A percentile compares a stretch with the other conserved stretches of the same genome.
phyloP scores from a whole-genome alignment of 495 filamentous ascomycete genomes.

The Friedmanniomyces simplex region DNA sequence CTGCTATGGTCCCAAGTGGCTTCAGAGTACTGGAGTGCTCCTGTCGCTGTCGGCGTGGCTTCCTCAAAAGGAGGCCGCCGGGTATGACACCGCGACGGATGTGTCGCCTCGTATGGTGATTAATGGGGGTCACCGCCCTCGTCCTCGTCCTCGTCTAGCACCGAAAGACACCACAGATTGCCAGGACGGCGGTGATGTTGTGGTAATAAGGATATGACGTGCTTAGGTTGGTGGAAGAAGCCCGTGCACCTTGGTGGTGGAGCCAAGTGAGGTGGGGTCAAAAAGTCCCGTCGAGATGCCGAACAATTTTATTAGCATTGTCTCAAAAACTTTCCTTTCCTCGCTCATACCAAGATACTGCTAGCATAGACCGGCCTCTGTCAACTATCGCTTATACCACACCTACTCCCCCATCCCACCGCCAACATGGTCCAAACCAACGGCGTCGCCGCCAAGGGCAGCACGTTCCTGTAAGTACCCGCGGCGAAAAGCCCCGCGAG shows the following conservation, averaged over 20 bases:
- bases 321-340: background rate
- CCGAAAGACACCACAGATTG: background rate
- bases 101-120: no score
- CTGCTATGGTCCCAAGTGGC: no score
- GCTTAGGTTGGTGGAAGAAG: background rate
- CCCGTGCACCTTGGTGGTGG: no score
- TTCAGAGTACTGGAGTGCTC: no score
- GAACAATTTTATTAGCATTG: background rate
- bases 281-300: no score
- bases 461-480: constrained; percentile 26
- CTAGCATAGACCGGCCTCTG: background rate
- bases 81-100: no score
- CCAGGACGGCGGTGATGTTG: no score
- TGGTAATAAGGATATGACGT: no score
- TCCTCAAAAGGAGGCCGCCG: no score
- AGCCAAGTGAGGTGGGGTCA: no score
- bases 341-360: background rate
- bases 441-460: constrained; percentile 40
- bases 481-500: constrained; percentile 33
- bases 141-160: background rate
- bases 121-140: no score
- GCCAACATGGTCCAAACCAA: constrained; percentile 50
- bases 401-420: constrained; percentile 12
- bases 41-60: no score
- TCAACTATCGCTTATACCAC: constrained; percentile 4